phyloP scores from a whole-genome alignment of 768 basidiomycete species.

The Lanmaoa pseudosensibilis region DNA sequence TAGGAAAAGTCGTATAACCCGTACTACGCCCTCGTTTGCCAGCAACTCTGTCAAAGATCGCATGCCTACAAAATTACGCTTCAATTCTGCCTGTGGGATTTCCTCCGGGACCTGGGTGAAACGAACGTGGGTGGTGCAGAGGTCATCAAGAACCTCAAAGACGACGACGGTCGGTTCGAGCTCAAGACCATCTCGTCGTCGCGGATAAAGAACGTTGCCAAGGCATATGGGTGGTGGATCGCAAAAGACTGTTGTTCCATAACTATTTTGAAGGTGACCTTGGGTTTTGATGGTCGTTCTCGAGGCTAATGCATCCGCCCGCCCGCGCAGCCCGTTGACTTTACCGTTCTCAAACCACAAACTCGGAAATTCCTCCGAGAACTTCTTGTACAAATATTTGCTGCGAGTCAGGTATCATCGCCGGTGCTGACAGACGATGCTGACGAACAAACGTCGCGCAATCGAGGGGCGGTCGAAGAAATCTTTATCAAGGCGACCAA shows the following conservation, averaged over 20 bases:
- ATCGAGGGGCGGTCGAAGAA: conserved; percentile 67
- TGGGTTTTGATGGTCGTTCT: too few relatives aligned
- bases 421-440: conserved; percentile 52
- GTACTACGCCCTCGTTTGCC: conserved; percentile 88
- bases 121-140: conserved; percentile 76
- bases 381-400: conserved; percentile 66
- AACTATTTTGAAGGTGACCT: conserved; percentile 75
- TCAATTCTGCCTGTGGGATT: conserved; percentile 97
- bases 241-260: conserved; percentile 78
- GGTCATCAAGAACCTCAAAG: conserved; percentile 59
- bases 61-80: conserved; percentile 90
- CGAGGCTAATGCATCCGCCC: background rate
- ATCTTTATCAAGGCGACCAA: conserved; percentile 75
- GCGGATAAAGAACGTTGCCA: conserved; percentile 71
- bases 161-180: conserved; percentile 46
- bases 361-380: conserved; percentile 67
- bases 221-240: conserved; percentile 90
- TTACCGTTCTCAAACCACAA: conserved; percentile 66
- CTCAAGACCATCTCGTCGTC: conserved; percentile 55
- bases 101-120: conserved; percentile 89
- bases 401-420: conserved; percentile 71
- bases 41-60: conserved; percentile 74
- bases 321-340: conserved; percentile 80
- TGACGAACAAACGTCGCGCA: conserved; percentile 43
- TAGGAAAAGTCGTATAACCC: conserved; percentile 91